Conservation (phyloP, 2,329 filamentous ascomycete genomes). For the Penicillium sp. region DNA sequence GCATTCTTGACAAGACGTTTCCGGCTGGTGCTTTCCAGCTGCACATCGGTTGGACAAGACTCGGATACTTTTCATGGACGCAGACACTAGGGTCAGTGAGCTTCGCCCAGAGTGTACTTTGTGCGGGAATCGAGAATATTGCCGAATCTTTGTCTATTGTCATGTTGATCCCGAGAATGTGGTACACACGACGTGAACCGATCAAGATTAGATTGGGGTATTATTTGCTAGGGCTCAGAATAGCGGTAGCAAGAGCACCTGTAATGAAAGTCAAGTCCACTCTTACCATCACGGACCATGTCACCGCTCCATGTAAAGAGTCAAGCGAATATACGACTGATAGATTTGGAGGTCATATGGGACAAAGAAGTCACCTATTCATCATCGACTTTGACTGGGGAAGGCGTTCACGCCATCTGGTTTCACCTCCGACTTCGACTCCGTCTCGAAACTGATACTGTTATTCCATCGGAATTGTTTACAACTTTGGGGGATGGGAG, state of each 20-base stretch:
- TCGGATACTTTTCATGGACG: not conserved
- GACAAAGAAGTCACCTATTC: too few relatives aligned
- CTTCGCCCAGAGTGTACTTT: not conserved
- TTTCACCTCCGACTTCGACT: not conserved
- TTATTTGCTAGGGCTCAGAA: conserved; percentile 65
- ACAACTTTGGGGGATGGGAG: not conserved
- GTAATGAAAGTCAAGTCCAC: too few relatives aligned
- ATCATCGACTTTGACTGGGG: too few relatives aligned
- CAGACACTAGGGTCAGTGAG: not conserved
- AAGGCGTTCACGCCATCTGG: too few relatives aligned
- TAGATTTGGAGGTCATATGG: too few relatives aligned
- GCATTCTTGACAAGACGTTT: not conserved
- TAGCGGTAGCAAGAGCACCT: conserved; percentile 52
- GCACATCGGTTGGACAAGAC: not conserved
- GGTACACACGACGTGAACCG: conserved; percentile 71
- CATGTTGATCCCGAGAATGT: conserved; percentile 68
- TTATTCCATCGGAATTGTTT: not conserved
- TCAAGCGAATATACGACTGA: too few relatives aligned
- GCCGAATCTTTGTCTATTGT: conserved; percentile 46
- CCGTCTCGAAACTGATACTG: not conserved
- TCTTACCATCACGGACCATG: too few relatives aligned
- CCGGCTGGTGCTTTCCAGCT: not conserved
- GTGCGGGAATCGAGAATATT: not conserved
- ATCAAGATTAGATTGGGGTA: conserved; percentile 69
- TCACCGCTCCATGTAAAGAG: too few relatives aligned